Conservation (phyloP, 1,284 basidiomycete species). For the Kwoniella shivajii region DNA sequence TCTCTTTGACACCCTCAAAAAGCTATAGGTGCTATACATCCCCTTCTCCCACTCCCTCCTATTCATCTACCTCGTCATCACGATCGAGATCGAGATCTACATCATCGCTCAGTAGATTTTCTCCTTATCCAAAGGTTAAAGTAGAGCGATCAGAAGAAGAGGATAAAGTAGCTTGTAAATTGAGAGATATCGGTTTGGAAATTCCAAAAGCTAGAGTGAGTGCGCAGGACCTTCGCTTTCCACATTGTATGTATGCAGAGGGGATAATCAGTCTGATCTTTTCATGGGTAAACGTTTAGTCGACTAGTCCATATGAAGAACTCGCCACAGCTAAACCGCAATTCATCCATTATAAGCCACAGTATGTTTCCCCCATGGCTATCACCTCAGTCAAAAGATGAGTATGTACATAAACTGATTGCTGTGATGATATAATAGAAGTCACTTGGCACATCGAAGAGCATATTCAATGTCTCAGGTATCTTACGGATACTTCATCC, state of each 20-base stretch:
- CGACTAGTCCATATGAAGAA: background rate
- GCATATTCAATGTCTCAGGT: slow-evolving; percentile 18
- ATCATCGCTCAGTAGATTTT: background rate
- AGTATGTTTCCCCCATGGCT: background rate
- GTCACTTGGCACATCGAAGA: slow-evolving; percentile 10
- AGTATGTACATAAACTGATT: no score
- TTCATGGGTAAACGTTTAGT: background rate
- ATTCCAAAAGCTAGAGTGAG: slow-evolving; percentile 5
- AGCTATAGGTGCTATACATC: background rate
- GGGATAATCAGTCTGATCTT: background rate
- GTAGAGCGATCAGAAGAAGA: background rate
- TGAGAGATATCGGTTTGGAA: background rate
- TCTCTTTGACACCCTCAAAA: background rate
- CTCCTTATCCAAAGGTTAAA: slow-evolving; percentile 2
- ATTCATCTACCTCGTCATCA: background rate
- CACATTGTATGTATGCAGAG: no score
- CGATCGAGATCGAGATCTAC: background rate
- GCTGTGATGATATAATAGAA: no score
- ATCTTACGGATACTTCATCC: slow-evolving; percentile 20
- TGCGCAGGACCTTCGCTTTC: no score
- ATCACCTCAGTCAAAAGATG: background rate
- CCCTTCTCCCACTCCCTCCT: background rate
- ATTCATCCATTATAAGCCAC: no score
- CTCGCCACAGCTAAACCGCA: background rate
- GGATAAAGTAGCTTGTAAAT: background rate